A percentile compares a stretch with the other conserved stretches of the same genome.
These are phyloP conservation scores for Quercus robur DNA, from an alignment of 306 rosid species.

Conservation along the genomic window DNA sequence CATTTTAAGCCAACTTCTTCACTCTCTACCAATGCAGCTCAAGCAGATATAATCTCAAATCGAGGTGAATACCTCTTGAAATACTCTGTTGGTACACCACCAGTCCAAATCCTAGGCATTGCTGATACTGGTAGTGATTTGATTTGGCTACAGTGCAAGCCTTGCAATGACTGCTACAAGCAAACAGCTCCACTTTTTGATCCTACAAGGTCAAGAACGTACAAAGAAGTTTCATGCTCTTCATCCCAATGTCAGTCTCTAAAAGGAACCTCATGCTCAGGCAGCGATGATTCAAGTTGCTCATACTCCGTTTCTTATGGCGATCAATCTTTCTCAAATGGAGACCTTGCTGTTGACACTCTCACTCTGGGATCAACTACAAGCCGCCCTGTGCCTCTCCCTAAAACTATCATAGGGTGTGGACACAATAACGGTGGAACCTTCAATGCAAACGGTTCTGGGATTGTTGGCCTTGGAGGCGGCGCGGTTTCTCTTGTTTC, in stretches of 20 bases:
- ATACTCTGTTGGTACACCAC: conserved; percentile 51
- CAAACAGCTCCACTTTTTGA: conserved; percentile 40
- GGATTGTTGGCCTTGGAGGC: conserved; percentile 55
- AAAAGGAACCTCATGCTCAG: neutral
- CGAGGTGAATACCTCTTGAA: conserved; percentile 41
- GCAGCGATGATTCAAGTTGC: neutral
- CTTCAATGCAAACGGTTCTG: conserved; percentile 8
- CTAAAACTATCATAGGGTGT: conserved; percentile 41
- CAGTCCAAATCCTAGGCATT: conserved; percentile 25
- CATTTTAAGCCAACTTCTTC: neutral
- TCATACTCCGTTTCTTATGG: conserved; percentile 20
- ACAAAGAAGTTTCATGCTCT: conserved; percentile 5
- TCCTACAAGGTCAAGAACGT: conserved; percentile 37
- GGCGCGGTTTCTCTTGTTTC: conserved; percentile 33
- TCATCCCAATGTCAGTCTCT: neutral
- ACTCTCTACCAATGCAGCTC: neutral
- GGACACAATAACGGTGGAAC: conserved; percentile 22
- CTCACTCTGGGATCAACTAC: conserved; percentile 37
- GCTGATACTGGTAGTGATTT: conserved; percentile 61
- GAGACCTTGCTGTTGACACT: conserved; percentile 40
- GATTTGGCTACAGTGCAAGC: conserved; percentile 57
- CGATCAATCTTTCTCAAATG: conserved; percentile 17
- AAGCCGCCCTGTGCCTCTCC: conserved; percentile 4
- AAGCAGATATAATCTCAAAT: neutral
- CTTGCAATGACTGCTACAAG: conserved; percentile 36